Evolutionary conservation across 2,329 filamentous ascomycete genomes (phyloP).

Genomic region (Exophiala mesophila): DNA sequence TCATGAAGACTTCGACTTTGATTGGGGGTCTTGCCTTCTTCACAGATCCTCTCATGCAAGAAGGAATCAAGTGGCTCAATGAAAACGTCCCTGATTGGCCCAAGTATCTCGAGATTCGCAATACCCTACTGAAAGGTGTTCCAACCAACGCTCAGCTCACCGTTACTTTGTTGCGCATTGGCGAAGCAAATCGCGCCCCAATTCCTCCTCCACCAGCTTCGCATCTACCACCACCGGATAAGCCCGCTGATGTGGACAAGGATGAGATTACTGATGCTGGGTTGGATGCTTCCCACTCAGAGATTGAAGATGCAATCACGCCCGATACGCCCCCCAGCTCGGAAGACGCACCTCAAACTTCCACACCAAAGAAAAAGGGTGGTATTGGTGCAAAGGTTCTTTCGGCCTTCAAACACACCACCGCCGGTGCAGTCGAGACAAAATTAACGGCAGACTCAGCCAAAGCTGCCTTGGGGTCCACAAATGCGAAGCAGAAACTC

Average conservation of each 20-base stretch:
- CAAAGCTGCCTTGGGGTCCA: conserved; percentile 57
- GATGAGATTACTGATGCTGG: conserved; percentile 51
- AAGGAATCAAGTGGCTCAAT: conserved; percentile 49
- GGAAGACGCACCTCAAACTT: conserved; percentile 35
- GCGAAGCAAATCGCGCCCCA: conserved; percentile 74
- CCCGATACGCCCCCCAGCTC: conserved; percentile 44
- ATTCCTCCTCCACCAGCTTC: conserved; percentile 58
- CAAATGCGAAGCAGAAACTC: conserved; percentile 63
- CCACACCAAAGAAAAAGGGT: conserved; percentile 33
- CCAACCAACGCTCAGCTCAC: conserved; percentile 83
- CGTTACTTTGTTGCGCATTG: conserved; percentile 73
- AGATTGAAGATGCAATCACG: conserved; percentile 59
- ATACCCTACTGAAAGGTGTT: conserved; percentile 70
- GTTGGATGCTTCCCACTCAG: conserved; percentile 58
- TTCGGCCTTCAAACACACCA: conserved; percentile 62
- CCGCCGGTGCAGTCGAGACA: conserved; percentile 68
- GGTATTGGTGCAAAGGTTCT: conserved; percentile 54
- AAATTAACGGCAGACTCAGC: conserved; percentile 66
- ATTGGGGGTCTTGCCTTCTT: conserved; percentile 72
- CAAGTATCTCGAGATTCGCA: conserved; percentile 67
- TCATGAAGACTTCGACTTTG: conserved; percentile 63
- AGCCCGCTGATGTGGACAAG: conserved; percentile 50
- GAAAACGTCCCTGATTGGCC: conserved; percentile 64
- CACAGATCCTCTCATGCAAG: conserved; percentile 66
- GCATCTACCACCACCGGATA: conserved; percentile 42